Base-by-base conservation (phyloP, 2,329 filamentous ascomycete species). In the Falciphora oryzae region DNA sequence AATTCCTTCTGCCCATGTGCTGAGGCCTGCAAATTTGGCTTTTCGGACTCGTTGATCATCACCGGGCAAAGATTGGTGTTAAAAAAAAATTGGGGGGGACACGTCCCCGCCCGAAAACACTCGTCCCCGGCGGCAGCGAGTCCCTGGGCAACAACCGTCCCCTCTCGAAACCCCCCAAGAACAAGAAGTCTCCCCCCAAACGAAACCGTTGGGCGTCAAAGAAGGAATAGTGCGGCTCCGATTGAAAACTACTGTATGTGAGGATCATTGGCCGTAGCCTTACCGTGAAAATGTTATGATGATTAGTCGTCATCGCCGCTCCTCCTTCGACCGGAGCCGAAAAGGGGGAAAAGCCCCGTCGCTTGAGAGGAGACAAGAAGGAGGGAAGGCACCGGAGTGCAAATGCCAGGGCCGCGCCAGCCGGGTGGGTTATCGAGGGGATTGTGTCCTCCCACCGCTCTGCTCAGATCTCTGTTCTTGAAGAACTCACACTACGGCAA, bases 11-110 rank as follows among this genome's bases (percentile, higher is more conserved):
- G 44, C 22, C 44, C 44, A 53, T 53, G 44, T n/a, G 44, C 44
- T n/a, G 7, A 32, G 64, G 75, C 68, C 75, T 77, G 73, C 75
- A 77, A 77, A 75, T 77, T 76, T 76, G 75, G 75, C 75, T 76
- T 77, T 75, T 75, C 73, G 75, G 71, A 72, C 70, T 71, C 70
- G 68, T 69, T 65, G 65, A 69, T 77, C 75, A 76, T 77, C 75
- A 77, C 71, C 68, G 73, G 72, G 74, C 71, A 22, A 44, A 38
- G 13, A 29, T 50, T 28, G 18, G 35, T 61, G 22, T 63, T 32
- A 38, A n/a, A 29, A 35, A 61, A 18, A 28, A 61, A 29, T 29
- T 27, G 38, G 6, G 59, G 59, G 59, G 0, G 27, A 62, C 44
- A 29, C 27, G 61, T 29, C 28, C 31, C 25, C 44, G 10, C 27